Evolutionary conservation across 768 basidiomycete species (phyloP).

Genomic region (Boletus subparvulus): DNA sequence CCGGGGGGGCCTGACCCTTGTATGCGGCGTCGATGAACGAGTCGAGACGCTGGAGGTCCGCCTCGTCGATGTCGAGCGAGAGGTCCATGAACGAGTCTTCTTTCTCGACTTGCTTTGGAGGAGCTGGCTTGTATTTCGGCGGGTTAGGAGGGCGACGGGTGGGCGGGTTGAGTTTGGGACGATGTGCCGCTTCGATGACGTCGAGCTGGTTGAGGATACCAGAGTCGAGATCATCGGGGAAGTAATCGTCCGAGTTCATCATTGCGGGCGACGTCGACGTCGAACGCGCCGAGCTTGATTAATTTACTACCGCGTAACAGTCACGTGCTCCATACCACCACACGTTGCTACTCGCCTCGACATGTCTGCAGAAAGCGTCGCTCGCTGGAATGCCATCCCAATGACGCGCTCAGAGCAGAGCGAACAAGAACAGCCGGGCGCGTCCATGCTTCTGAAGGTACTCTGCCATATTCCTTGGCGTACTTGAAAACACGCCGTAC

Average conservation of each 20-base stretch:
- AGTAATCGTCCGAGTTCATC: constrained; percentile 82
- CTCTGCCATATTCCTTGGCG: constrained; percentile 51
- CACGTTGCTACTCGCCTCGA: not conserved
- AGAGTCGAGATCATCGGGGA: constrained; percentile 64
- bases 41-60: constrained; percentile 55
- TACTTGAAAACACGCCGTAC: constrained; percentile 47
- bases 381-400: constrained; percentile 74
- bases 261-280: constrained; percentile 5
- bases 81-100: constrained; percentile 53
- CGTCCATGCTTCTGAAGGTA: constrained; percentile 59
- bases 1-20: constrained; percentile 38
- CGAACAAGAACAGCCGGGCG: constrained; percentile 23
- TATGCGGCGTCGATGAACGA: constrained; percentile 50
- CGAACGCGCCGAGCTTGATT: not conserved
- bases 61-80: constrained; percentile 56
- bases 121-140: constrained; percentile 15
- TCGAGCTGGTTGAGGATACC: constrained; percentile 62
- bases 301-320: not conserved
- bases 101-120: constrained; percentile 24
- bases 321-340: constrained; percentile 16
- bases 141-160: constrained; percentile 5
- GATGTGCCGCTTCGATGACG: constrained; percentile 65
- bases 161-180: constrained; percentile 15
- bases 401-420: constrained; percentile 36
- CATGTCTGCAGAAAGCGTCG: constrained; percentile 67